These are phyloP conservation scores for Candida railenensis DNA, from an alignment of 805 yeast species.

Conservation along the genomic window DNA sequence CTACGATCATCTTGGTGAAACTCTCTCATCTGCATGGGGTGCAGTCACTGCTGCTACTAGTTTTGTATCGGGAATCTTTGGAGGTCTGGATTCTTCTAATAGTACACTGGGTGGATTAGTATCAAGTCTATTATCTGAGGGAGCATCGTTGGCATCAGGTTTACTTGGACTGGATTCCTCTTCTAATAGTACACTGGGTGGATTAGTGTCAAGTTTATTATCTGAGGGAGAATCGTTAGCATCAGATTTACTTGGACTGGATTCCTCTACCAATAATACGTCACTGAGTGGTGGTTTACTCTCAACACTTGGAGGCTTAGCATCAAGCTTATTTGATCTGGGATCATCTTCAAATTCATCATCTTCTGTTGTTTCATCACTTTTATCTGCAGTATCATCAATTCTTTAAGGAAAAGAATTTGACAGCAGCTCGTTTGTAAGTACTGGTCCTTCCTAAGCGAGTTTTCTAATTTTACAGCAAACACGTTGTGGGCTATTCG, in stretches of 20 bases:
- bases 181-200: background rate
- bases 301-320: background rate
- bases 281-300: background rate
- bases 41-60: background rate
- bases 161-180: background rate
- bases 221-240: background rate
- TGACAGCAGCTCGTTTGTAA: too few relatives aligned
- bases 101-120: background rate
- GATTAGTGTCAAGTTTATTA: background rate
- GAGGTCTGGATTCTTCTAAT: background rate
- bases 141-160: background rate
- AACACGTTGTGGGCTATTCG: too few relatives aligned
- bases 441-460: too few relatives aligned
- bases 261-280: background rate
- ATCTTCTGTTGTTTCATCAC: too few relatives aligned
- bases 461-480: too few relatives aligned
- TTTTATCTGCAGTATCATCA: too few relatives aligned
- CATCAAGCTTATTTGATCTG: background rate
- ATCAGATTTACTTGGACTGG: background rate
- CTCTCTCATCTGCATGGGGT: background rate
- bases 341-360: too few relatives aligned
- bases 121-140: background rate
- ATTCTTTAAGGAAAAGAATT: too few relatives aligned
- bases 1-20: background rate
- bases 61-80: background rate